phyloP scores from a whole-genome alignment of 148 eudicot genomes.

The Camellia granthamiana region DNA sequence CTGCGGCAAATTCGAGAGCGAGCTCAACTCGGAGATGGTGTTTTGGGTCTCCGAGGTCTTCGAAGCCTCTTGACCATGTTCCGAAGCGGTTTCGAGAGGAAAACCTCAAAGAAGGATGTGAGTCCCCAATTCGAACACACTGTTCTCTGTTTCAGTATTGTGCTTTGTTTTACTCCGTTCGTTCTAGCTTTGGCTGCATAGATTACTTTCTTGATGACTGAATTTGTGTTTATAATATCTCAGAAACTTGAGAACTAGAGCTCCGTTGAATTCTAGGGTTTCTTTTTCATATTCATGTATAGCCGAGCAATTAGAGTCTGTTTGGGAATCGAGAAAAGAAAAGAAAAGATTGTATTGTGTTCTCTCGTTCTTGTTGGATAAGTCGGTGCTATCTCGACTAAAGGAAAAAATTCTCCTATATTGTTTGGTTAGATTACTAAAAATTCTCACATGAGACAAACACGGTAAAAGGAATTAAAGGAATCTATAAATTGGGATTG shows the following conservation, averaged over 20 bases:
- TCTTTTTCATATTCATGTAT: not conserved
- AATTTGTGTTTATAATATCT: not conserved
- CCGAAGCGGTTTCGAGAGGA: conserved; percentile 75
- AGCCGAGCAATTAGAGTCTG: no score
- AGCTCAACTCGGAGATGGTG: conserved; percentile 26
- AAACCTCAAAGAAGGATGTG: conserved; percentile 71
- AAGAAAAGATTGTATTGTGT: no score
- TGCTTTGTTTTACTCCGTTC: not conserved
- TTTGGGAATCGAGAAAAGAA: no score
- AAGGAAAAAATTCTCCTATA: no score
- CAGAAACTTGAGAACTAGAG: not conserved
- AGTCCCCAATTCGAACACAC: conserved; percentile 16
- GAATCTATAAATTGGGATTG: no score
- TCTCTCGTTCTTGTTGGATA: no score
- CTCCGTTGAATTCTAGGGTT: not conserved
- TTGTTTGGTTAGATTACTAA: no score
- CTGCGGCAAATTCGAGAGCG: conserved; percentile 21
- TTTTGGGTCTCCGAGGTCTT: conserved; percentile 44
- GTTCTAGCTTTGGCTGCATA: not conserved
- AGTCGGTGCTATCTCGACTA: no score
- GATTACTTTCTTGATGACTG: not conserved
- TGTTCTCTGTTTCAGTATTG: not conserved
- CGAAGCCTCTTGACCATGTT: conserved; percentile 50
- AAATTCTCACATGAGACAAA: no score
- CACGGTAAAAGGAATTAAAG: no score